Base-by-base conservation (phyloP, 441 rosid genomes). In the Sinapis alba region DNA sequence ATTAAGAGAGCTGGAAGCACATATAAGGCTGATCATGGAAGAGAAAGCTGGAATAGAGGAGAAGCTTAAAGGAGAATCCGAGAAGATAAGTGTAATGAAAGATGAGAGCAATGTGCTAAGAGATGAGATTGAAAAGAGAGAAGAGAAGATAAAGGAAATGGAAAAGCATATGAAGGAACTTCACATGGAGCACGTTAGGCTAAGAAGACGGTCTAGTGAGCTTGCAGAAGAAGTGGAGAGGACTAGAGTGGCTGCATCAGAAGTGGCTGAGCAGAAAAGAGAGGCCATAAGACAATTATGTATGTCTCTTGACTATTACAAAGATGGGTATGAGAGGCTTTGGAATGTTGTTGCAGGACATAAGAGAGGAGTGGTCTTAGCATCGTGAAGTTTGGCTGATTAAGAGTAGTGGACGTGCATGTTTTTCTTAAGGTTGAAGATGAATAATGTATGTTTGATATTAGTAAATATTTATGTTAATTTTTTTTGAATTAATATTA, bases 261-360 rank as follows among this genome's bases (percentile, higher is more conserved):
- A 91, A 74, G 80, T 88, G 67, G 98, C 88, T 6, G 99, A 95
- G 72, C 86, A 89, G 87, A 93, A 95, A 79, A 76, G 95, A 43
- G 99, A 90, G 78, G 99, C 89, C 1, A 93, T 95, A 43, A 80
- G 99, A 73, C 97, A 93, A 61, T 81, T 95, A 43, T 93, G 99
- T 77, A 78, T 90, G 71, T 86, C 98, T 2, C 78, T 93, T 11
- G 98, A 95, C 36, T 89, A 93, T 76, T 95, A 91, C 68, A 90
- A 88, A 78, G 81, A 81, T 28, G 83, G 79, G 2, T 87, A 93
- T 62, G 61, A 84, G 43, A 73, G 53, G 56, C 93, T 91, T 2
- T 83, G 88, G 20, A 82, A 74, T 65, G 97, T 87, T 7, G 75
- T 85, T 56, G 28, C 73, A 50, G 84, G 85, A 65, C 83, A 43